Conservation (phyloP, 116 monocot genomes). For the Dioscorea cayenensis region DNA sequence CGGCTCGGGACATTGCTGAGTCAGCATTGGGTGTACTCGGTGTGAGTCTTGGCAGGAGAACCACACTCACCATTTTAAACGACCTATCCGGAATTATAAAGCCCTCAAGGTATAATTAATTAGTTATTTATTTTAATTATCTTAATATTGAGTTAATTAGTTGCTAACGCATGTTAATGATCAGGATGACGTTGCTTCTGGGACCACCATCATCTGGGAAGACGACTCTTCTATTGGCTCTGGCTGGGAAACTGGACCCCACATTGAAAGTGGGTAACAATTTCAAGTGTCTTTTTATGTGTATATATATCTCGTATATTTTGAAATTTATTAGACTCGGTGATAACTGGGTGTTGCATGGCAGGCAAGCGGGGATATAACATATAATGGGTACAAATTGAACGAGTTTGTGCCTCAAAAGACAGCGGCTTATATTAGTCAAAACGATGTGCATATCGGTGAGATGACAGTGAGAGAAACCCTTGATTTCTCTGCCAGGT, state of each 20-base stretch:
- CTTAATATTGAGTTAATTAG: not conserved
- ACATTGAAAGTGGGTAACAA: slow-evolving; percentile 20
- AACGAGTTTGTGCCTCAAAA: slow-evolving; percentile 69
- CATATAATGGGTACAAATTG: slow-evolving; percentile 59
- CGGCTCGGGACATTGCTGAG: slow-evolving; percentile 6
- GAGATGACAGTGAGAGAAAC: slow-evolving; percentile 90
- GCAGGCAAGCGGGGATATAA: slow-evolving; percentile 62
- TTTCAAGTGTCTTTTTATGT: too few species aligned
- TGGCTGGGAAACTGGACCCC: slow-evolving; percentile 33
- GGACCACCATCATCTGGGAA: slow-evolving; percentile 34
- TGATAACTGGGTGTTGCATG: not conserved
- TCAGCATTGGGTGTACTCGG: not conserved
- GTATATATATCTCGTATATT: not conserved
- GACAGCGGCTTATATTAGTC: slow-evolving; percentile 72
- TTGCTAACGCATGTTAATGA: not conserved
- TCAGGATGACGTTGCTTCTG: slow-evolving; percentile 28
- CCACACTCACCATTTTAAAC: not conserved
- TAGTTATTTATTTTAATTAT: not conserved
- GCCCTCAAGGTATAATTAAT: not conserved
- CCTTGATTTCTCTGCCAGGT: slow-evolving; percentile 71
- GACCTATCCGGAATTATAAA: not conserved
- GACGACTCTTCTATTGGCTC: slow-evolving; percentile 28
- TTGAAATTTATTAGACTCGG: slow-evolving; percentile 5
- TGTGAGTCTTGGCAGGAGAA: not conserved
- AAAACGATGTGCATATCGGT: slow-evolving; percentile 74